A percentile compares a stretch with the other conserved stretches of the same genome.
These are phyloP conservation scores for Colletotrichum lindemuthianum DNA, from an alignment of 2,329 filamentous ascomycete genomes.

Conservation along the genomic window DNA sequence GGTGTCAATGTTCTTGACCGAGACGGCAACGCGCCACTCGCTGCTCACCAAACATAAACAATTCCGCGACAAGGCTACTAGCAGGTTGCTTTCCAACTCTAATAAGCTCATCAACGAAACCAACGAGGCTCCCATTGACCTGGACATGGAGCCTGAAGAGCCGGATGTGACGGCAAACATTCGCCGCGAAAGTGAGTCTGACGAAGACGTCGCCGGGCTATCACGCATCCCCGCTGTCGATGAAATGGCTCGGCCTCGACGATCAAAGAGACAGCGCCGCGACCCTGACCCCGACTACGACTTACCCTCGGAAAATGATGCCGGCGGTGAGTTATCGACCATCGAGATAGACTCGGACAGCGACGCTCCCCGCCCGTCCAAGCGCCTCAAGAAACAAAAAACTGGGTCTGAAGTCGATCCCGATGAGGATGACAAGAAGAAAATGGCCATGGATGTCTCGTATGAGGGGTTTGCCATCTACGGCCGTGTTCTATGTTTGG, in stretches of 20 bases:
- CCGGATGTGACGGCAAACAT: conserved; percentile 49
- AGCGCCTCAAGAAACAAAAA: conserved; percentile 55
- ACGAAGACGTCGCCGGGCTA: conserved; percentile 65
- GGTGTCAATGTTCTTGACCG: conserved; percentile 91
- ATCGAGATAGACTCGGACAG: conserved; percentile 52
- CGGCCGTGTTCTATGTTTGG: conserved; percentile 88
- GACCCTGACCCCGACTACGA: conserved; percentile 44
- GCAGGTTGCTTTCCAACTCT: conserved; percentile 69
- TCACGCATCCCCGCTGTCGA: conserved; percentile 62
- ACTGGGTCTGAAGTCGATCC: conserved; percentile 43
- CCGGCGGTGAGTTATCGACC: conserved; percentile 44
- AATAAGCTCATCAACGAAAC: conserved; percentile 68
- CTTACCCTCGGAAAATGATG: conserved; percentile 43
- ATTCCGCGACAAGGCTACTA: conserved; percentile 68
- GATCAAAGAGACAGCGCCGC: conserved; percentile 42
- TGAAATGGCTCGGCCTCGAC: conserved; percentile 38
- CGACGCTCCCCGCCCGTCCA: conserved; percentile 53
- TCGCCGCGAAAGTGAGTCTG: conserved; percentile 68
- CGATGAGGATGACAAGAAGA: conserved; percentile 83
- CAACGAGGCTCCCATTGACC: conserved; percentile 62
- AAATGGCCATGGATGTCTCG: conserved; percentile 82
- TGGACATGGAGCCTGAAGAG: conserved; percentile 53
- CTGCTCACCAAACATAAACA: conserved; percentile 87
- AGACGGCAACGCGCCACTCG: conserved; percentile 85
- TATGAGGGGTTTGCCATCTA: conserved; percentile 98